Base-by-base conservation (phyloP, 805 yeast species). In the Barnettozyma sucrosica region DNA sequence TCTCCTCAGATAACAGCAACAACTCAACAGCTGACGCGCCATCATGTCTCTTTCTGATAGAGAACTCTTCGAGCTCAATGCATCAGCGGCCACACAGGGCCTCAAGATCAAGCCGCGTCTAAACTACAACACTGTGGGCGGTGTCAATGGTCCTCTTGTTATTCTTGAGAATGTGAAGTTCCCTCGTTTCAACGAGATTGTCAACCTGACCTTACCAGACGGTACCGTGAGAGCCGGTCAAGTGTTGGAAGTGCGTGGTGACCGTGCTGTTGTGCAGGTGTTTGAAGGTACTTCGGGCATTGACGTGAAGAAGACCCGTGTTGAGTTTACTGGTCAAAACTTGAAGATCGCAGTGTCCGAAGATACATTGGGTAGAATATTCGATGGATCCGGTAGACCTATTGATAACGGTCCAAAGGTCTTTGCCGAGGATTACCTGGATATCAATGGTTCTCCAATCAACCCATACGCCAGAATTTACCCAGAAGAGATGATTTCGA, bases 401-500 rank as follows among this genome's bases (percentile, higher is more conserved):
- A 92, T 88, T 60, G 99, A 93, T 68, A 89, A 89, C 60, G 99
- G 99, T 53, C 99, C 99, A 56, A 87, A 86, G 70, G 96, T 93
- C 46, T 85, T 93, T 65, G 99, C 99, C 49, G 99, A 93, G 71
- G 99, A 93, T 69, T 93, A 89, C 70, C 76, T 93, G 68, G 99
- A 93, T 69, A 95, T 93, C 66, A 95, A 93, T 68, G 99, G 99
- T 50, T 89, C 98, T 38, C 98, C 99, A 64, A 93, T 93, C 70
- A 93, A 93, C 66, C 99, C 99, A 46, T 93, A 72, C 68, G 95
- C 97, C 39, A 90, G 99, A 74, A 93, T 93, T 59, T 95, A 95
- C 68, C 99, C 99, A 26, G 99, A 93, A 76, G 99, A 93, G 75
- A 93, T 93, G 99, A 93, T 93, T 61, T 89, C 97, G 45, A 95